A percentile compares a stretch with the other conserved stretches of the same genome.
Evolutionary conservation across 306 rosid genomes (phyloP).

Genomic region (Luffa aegyptiaca): DNA sequence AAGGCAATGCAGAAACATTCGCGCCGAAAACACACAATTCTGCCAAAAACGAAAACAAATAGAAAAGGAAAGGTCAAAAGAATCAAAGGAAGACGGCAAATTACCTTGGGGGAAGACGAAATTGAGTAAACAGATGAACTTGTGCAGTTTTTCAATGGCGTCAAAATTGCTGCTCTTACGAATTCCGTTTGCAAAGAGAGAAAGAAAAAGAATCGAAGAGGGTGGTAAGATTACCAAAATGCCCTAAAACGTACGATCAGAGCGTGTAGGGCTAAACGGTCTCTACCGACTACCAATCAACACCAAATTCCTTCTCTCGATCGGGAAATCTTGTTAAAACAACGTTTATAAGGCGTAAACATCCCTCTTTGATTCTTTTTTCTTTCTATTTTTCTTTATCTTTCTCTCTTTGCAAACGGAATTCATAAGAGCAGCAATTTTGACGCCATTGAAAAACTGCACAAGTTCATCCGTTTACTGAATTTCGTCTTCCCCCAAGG

Average conservation of each 20-base stretch:
- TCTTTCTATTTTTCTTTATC: not conserved
- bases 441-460: not conserved
- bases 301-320: conserved; percentile 9
- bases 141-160: not conserved
- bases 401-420: not conserved
- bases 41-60: not conserved
- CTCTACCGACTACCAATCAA: conserved; percentile 12
- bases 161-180: not conserved
- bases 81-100: not conserved
- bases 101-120: not conserved
- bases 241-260: conserved; percentile 10
- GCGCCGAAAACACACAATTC: not conserved
- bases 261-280: conserved; percentile 14
- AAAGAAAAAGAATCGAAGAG: not conserved
- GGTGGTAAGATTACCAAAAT: not conserved
- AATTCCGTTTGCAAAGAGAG: not conserved
- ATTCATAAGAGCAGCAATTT: not conserved
- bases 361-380: not conserved
- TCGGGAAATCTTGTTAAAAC: conserved; percentile 2
- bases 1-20: conserved; percentile 8
- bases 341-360: conserved; percentile 8
- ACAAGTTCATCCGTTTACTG: not conserved
- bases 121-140: not conserved
- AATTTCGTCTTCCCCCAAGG: not conserved
- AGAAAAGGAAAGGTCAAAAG: not conserved